Evolutionary conservation across 257 asterid genomes (phyloP).

Genomic region (Prunella vulgaris): DNA sequence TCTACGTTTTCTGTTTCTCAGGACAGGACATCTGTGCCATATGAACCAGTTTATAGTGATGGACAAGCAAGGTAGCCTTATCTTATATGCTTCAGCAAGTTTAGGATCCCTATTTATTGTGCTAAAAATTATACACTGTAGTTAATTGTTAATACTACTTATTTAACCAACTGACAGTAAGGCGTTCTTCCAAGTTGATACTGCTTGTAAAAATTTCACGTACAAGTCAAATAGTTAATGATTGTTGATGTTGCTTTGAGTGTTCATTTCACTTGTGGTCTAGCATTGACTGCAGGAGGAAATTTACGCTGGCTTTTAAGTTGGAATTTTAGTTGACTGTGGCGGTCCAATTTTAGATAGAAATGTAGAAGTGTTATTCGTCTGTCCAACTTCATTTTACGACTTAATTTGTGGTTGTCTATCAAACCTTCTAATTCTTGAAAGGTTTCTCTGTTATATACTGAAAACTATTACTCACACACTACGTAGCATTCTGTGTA

Average conservation of each 20-base stretch:
- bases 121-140: neutral
- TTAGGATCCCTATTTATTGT: neutral
- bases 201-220: neutral
- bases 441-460: neutral
- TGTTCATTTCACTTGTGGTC: neutral
- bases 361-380: neutral
- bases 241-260: neutral
- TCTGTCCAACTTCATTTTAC: neutral
- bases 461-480: neutral
- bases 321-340: neutral
- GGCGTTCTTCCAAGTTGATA: neutral
- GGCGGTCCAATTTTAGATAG: neutral
- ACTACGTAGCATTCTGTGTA: neutral
- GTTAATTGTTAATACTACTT: neutral
- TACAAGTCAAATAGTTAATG: neutral
- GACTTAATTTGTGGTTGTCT: neutral
- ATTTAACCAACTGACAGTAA: neutral
- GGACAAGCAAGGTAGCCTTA: slow-evolving; percentile 76
- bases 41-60: slow-evolving; percentile 85
- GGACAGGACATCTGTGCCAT: slow-evolving; percentile 86
- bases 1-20: slow-evolving; percentile 31
- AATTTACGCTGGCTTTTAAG: too few species aligned
- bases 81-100: neutral
- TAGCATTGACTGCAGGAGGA: too few species aligned
- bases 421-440: neutral